Base-by-base conservation (phyloP, 1,139 yeast genomes). In the Saccharomycopsis hybrid region DNA sequence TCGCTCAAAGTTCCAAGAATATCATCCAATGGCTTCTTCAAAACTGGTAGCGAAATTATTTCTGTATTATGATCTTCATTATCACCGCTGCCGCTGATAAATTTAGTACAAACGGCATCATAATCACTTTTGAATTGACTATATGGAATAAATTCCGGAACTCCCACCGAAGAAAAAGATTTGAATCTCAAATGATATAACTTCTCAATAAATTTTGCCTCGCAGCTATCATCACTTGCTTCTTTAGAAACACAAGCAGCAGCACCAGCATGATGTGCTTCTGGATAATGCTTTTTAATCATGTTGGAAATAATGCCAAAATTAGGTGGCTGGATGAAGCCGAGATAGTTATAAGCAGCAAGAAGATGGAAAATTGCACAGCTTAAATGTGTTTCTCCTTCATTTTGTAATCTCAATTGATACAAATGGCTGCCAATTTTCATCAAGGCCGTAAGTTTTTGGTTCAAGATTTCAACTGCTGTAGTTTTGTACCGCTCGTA, bases 151-250 rank as follows among this genome's bases (percentile, higher is more conserved):
- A 76, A 62, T 32, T 72, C 73, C 0, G 97, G 97, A 4, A 82
- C 82, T 0, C 95, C 96, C 18, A 90, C 84, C 0, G 90, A 77
- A 24, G 86, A 78, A 69, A 86, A 88, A 2, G 95, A 82, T 62
- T 88, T 89, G 76, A 89, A 77, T 56, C 96, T 75, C 43, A 89
- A 67, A 27, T 76, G 70, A 63, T 75, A 87, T n/a, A 82, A 65
- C 41, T 74, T 61, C 54, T 80, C 79, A 3, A 18, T 7, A 31
- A 50, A 50, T 9, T 35, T 8, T 5, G 18, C 36, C 13, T 31
- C 25, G 13, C 29, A 31, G 5, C 27, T 27, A 3, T 4, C 11
- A 4, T n/a, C 24, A 13, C 24, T 9, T n/a, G n/a, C n/a, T n/a
- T n/a, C n/a, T n/a, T n/a, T n/a, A n/a, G n/a, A n/a, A n/a, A n/a